Conservation (phyloP, 2,329 filamentous ascomycete species). For the Bisporella sp. region DNA sequence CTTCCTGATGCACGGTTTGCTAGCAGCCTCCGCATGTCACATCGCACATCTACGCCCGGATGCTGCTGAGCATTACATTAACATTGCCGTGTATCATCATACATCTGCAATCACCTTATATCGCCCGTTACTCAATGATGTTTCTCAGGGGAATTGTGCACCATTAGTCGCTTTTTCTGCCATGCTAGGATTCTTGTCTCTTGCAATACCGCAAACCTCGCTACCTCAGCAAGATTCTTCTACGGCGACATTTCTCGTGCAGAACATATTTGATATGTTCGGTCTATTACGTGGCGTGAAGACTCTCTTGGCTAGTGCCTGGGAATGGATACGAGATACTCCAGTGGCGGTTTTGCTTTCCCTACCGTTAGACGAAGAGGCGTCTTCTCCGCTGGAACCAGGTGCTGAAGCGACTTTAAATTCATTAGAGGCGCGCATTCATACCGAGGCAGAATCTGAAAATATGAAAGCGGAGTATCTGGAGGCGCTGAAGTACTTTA, state of each 20-base stretch:
- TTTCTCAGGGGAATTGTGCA: neutral
- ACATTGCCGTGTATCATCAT: neutral
- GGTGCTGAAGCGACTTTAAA: neutral
- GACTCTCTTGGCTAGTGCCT: neutral
- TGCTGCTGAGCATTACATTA: neutral
- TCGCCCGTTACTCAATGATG: neutral
- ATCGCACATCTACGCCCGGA: neutral
- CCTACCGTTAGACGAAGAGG: neutral
- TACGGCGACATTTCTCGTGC: neutral
- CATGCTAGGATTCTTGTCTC: neutral
- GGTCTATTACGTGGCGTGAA: neutral
- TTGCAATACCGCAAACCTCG: neutral
- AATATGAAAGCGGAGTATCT: neutral
- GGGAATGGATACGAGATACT: neutral
- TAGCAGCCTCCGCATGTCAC: constrained; percentile 15
- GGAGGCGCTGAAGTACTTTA: neutral
- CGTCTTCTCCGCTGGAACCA: neutral
- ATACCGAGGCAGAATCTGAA: neutral
- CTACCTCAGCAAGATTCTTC: neutral
- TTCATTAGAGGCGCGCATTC: neutral
- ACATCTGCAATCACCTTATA: neutral
- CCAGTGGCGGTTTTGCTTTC: neutral
- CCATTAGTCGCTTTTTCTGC: neutral
- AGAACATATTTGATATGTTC: neutral
- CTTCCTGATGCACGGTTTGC: constrained; percentile 14